Evolutionary conservation across 768 basidiomycete species (phyloP), one percentile per base, ranked within the genome.

Genomic region (Phaeolepiota aurea): DNA sequence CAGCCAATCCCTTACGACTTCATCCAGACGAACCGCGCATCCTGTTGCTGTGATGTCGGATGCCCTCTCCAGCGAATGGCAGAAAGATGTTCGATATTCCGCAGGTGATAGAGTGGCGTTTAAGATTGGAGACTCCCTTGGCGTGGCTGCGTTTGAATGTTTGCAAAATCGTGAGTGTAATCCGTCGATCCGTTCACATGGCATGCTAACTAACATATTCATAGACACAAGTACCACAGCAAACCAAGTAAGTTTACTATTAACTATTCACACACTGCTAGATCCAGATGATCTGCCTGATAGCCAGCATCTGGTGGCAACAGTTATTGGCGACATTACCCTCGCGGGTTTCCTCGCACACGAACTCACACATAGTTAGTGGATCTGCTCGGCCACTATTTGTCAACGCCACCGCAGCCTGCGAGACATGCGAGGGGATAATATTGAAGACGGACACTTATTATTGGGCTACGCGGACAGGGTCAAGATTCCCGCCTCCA

Each of bases 131-230:
- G 50, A 57, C 38, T 42, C 51, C 3, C 41, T 54, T 33, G 60
- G 60, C 19, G 57, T 56, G 16, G 56, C 54, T n/a, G 60, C 60
- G 1, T 62, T 62, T 38, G 57, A 62, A 44, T 62, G 58, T 42
- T 32, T 52, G 21, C 37, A 38, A 16, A n/a, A 34, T 38, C 60
- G 60, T 60, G 44, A 20, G 60, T 57, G 14, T 39, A 7, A 15
- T 19, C 18, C 21, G 32, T 5, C 43, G 20, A 14, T 20, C 34
- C 25, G 12, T 16, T 37, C 31, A 14, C 13, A 15, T 20, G 21
- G 32, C 38, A 31, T 28, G 32, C 20, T 21, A 19, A 16, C 25
- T 21, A 19, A 22, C 20, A 25, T 19, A 34, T 25, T 42, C 16
- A 10, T 32, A 61, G 59, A 61, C 46, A 37, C 35, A 5, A 59